phyloP scores from a whole-genome alignment of 2,329 filamentous ascomycete genomes.

The Fusarium liriodendri region DNA sequence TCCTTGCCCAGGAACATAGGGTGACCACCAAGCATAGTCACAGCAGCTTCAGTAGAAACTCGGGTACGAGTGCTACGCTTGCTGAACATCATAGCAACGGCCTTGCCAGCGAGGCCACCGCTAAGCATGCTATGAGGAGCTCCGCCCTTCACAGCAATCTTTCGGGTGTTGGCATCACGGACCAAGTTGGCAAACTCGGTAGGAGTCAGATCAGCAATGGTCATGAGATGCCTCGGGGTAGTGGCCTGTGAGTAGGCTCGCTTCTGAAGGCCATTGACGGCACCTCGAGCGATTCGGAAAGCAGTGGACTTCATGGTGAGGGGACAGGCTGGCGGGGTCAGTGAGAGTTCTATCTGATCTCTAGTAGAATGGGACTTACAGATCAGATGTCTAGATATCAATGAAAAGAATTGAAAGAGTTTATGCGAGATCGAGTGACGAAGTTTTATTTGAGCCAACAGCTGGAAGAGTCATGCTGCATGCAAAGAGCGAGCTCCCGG shows the following conservation, averaged over 20 bases:
- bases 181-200: conserved; percentile 85
- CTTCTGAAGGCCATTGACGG: conserved; percentile 51
- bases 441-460: conserved; percentile 18
- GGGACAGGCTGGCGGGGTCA: neutral
- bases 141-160: conserved; percentile 79
- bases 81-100: conserved; percentile 95
- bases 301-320: conserved; percentile 50
- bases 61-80: conserved; percentile 95
- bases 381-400: conserved; percentile 8
- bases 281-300: conserved; percentile 49
- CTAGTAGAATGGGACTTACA: neutral
- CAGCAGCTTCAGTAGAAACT: conserved; percentile 91
- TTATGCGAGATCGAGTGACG: neutral
- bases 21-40: conserved; percentile 88
- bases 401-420: conserved; percentile 9
- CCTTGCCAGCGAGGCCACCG: conserved; percentile 76
- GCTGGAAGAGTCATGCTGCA: conserved; percentile 34
- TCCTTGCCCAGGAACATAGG: conserved; percentile 97
- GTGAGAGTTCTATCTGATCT: neutral
- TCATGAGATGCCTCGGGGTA: conserved; percentile 85
- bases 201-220: conserved; percentile 86
- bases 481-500: conserved; percentile 1
- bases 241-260: conserved; percentile 57
- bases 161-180: conserved; percentile 82
- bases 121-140: conserved; percentile 65